These are phyloP conservation scores for Micractinium conductrix DNA, from an alignment of 139 green algal genomes.

Conservation along the genomic window DNA sequence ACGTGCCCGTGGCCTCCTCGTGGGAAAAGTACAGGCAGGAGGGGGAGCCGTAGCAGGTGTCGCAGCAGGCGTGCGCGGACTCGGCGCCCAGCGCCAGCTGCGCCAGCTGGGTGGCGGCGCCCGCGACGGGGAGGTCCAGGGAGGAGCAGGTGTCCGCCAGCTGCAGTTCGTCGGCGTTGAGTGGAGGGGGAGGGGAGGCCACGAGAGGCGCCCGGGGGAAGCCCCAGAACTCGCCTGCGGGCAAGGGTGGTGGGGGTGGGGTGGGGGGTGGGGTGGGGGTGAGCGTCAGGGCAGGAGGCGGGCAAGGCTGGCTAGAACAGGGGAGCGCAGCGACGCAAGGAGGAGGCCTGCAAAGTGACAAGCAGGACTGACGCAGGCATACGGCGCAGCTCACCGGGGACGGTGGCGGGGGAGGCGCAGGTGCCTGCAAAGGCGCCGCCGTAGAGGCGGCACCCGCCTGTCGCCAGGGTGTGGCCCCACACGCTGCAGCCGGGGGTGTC, in stretches of 20 bases:
- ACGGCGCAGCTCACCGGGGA: background rate
- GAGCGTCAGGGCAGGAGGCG: too few species aligned
- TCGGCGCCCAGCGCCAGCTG: background rate
- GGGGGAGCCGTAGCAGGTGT: background rate
- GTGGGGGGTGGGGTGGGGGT: background rate
- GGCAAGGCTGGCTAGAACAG: too few species aligned
- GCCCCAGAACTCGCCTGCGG: background rate
- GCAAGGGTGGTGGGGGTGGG: background rate
- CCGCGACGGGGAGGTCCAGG: background rate
- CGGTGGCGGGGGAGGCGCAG: background rate
- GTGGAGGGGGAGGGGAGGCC: too few species aligned
- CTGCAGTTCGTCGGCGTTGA: background rate
- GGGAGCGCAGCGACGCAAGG: too few species aligned
- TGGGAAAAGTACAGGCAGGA: background rate
- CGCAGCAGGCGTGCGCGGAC: background rate
- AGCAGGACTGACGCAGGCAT: background rate
- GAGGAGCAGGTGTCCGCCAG: background rate
- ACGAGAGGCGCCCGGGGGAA: background rate
- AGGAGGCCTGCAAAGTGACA: too few species aligned
- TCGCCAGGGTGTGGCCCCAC: background rate
- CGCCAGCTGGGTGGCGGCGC: background rate
- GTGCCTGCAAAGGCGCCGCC: background rate
- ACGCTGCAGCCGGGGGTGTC: background rate
- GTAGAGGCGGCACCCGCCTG: background rate
- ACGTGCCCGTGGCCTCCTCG: background rate